phyloP scores from a whole-genome alignment of 1,284 basidiomycete species.

The Termitomyces sp. region DNA sequence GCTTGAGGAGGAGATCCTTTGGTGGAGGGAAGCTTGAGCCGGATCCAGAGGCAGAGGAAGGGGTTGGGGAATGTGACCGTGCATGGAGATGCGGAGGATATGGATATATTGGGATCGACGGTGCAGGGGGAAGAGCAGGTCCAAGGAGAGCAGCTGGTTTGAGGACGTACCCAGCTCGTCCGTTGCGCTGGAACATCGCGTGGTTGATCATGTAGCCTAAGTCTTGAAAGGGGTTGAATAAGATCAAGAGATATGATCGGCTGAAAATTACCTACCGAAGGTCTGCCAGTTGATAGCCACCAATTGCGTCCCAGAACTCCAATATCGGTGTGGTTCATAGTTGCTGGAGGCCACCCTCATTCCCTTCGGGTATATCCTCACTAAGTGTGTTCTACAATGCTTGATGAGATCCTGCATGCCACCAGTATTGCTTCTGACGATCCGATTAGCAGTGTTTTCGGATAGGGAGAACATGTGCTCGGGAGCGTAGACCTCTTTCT shows the following conservation, averaged over 20 bases:
- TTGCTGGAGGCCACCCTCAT: slow-evolving; percentile 80
- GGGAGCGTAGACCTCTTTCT: slow-evolving; percentile 83
- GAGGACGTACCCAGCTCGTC: slow-evolving; percentile 84
- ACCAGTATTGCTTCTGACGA: slow-evolving; percentile 39
- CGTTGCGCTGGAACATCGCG: slow-evolving; percentile 91
- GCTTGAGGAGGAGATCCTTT: slow-evolving; percentile 53
- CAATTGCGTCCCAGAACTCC: slow-evolving; percentile 88
- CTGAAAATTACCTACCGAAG: slow-evolving; percentile 52
- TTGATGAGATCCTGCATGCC: slow-evolving; percentile 74
- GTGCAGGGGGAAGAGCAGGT: background rate
- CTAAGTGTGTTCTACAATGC: slow-evolving; percentile 86
- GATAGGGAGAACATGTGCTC: slow-evolving; percentile 94
- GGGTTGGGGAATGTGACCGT: background rate
- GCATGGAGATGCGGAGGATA: slow-evolving; percentile 1
- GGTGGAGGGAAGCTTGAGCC: slow-evolving; percentile 18
- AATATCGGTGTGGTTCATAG: slow-evolving; percentile 86
- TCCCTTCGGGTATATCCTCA: slow-evolving; percentile 87
- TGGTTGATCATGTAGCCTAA: slow-evolving; percentile 88
- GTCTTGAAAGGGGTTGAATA: slow-evolving; percentile 43
- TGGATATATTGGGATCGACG: background rate
- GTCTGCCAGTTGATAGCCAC: slow-evolving; percentile 99
- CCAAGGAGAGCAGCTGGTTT: slow-evolving; percentile 78
- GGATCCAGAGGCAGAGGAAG: slow-evolving; percentile 8
- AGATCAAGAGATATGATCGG: background rate
- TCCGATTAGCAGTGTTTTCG: slow-evolving; percentile 72